Evolutionary conservation across 129 eudicot genomes (phyloP), one percentile per base, ranked within the genome.

Genomic region (Dittrichia graveolens): DNA sequence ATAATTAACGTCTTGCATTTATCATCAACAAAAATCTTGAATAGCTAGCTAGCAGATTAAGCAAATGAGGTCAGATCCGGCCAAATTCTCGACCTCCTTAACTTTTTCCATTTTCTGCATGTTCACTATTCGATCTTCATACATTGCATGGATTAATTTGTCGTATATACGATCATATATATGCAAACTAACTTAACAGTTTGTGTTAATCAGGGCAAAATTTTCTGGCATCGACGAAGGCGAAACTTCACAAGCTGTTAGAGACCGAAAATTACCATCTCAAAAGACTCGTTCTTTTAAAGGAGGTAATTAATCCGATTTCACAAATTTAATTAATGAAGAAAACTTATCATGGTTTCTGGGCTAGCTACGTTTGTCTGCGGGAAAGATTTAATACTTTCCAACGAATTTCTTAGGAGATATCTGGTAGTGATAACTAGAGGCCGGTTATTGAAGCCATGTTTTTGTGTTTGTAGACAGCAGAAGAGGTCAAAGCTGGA

Each of bases 61-160:
- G 84, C 96, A 91, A 72, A 83, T 84, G 83, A 88, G 92, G 97
- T 91, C 83, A 80, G 45, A 78, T 19, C 1, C 0, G 2, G 2
- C 2, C 2, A 24, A 24, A 0, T 24, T 24, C 31, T 24, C 31
- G 31, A 39, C 46, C 19, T 14, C 45, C 9, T 31, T n/a, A n/a
- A n/a, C n/a, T n/a, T n/a, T n/a, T n/a, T n/a, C n/a, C 1, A 18
- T 16, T 5, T 9, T 62, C 8, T 7, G 12, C 8, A 37, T 40
- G 60, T 14, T 44, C 10, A 47, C 8, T 3, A 8, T 71, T 52
- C n/a, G 35, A 39, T 3, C n/a, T 71, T 72, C 46, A 34, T 16
- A 8, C 15, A 4, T 18, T 2, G 16, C 3, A 14, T 3, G 13
- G 34, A 12, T 5, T 0, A 44, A 46, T 16, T 34, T 63, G 12